Evolutionary conservation across 177 flowering plant genomes (phyloP).

Genomic region (Tripterygium wilfordii): DNA sequence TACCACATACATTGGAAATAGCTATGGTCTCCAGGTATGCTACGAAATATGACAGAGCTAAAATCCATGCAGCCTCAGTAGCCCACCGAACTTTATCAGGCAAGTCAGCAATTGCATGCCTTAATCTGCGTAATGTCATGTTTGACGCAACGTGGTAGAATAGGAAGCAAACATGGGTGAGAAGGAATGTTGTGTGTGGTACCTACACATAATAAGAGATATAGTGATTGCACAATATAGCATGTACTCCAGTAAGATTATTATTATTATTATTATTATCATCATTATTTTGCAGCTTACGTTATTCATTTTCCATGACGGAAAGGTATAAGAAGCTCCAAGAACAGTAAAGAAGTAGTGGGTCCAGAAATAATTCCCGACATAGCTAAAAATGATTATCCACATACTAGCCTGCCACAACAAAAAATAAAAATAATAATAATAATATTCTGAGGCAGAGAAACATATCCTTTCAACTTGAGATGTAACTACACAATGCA

Average conservation of each 20-base stretch:
- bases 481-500: too few relatives aligned
- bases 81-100: conserved; percentile 60
- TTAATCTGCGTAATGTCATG: conserved; percentile 84
- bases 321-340: conserved; percentile 97
- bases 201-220: conserved; percentile 48
- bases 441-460: neutral
- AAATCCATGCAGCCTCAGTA: conserved; percentile 73
- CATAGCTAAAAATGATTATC: conserved; percentile 90
- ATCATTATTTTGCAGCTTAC: conserved; percentile 46
- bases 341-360: conserved; percentile 95
- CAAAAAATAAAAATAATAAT: conserved; percentile 7
- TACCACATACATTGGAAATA: conserved; percentile 72
- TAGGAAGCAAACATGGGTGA: conserved; percentile 89
- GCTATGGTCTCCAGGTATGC: conserved; percentile 92
- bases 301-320: conserved; percentile 97
- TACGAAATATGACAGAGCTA: conserved; percentile 80
- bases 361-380: conserved; percentile 98
- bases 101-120: conserved; percentile 59
- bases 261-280: too few relatives aligned
- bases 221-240: neutral
- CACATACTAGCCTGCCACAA: conserved; percentile 83
- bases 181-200: conserved; percentile 96
- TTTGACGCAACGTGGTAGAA: conserved; percentile 89
- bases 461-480: neutral
- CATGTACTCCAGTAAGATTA: neutral